Percentiles rank a stretch among this genome's conserved stretches.
These are phyloP conservation scores for Rhizodiscina lignyota DNA, from an alignment of 495 filamentous ascomycete genomes.

Conservation along the genomic window DNA sequence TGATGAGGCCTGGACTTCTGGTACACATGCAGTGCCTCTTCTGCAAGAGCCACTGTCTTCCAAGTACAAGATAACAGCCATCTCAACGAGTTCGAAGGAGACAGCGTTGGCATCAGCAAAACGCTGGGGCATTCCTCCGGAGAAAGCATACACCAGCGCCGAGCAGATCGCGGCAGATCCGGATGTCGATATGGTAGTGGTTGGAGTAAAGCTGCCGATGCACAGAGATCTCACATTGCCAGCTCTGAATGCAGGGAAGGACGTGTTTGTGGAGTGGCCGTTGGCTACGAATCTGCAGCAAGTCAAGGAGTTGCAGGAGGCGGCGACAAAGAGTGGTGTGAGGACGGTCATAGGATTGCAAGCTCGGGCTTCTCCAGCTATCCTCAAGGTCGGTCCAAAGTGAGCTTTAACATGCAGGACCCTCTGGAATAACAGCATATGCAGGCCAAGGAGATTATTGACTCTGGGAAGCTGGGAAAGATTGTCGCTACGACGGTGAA, in stretches of 20 bases:
- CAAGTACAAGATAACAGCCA: slow-evolving; percentile 40
- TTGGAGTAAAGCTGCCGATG: slow-evolving; percentile 33
- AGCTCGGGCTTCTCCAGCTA: slow-evolving; percentile 25
- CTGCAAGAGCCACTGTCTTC: too few species aligned
- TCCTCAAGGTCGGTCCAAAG: slow-evolving; percentile 22
- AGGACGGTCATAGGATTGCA: slow-evolving; percentile 37
- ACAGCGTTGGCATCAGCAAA: slow-evolving; percentile 33
- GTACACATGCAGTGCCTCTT: too few species aligned
- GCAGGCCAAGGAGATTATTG: too few species aligned
- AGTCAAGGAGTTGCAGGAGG: slow-evolving; percentile 25
- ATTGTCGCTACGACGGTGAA: too few species aligned
- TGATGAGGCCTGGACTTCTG: too few species aligned
- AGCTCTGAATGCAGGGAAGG: slow-evolving; percentile 36
- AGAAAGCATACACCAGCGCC: slow-evolving; percentile 32
- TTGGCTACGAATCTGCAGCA: slow-evolving; percentile 19
- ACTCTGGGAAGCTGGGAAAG: too few species aligned
- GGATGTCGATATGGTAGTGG: slow-evolving; percentile 42
- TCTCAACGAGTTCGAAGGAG: slow-evolving; percentile 37
- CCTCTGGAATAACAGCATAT: too few species aligned
- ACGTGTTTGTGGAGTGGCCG: slow-evolving; percentile 43
- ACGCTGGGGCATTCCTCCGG: slow-evolving; percentile 20
- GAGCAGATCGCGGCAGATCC: slow-evolving; percentile 33
- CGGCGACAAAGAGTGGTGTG: slow-evolving; percentile 21
- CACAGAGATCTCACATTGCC: slow-evolving; percentile 32
- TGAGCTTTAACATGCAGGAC: too few species aligned